phyloP scores from a whole-genome alignment of 208 protist species.

The Trypanosoma congolense region DNA sequence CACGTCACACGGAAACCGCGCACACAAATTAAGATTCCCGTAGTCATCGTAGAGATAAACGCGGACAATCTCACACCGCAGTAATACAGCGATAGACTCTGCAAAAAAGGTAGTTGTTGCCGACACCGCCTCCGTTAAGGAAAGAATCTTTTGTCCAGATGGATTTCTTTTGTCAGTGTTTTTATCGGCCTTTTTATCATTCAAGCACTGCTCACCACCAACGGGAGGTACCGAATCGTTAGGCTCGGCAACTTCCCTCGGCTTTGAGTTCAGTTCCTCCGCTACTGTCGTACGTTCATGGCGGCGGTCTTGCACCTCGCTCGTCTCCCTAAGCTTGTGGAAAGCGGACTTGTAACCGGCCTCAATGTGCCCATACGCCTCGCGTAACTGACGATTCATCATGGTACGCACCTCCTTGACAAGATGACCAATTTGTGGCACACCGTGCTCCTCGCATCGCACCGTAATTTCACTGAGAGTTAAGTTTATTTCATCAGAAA shows the following conservation, averaged over 20 bases:
- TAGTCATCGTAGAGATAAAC: constrained; percentile 83
- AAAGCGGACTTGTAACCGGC: constrained; percentile 77
- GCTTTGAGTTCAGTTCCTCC: background rate
- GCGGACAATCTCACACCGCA: constrained; percentile 82
- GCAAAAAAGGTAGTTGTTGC: constrained; percentile 58
- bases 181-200: background rate
- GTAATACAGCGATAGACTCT: constrained; percentile 66
- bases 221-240: too few species aligned
- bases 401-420: constrained; percentile 47
- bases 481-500: constrained; percentile 53
- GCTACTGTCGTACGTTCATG: background rate
- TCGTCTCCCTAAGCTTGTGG: constrained; percentile 35
- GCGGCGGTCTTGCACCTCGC: constrained; percentile 6
- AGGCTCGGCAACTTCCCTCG: background rate
- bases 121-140: constrained; percentile 40
- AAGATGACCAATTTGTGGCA: constrained; percentile 28
- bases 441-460: constrained; percentile 24
- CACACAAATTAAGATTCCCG: constrained; percentile 58
- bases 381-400: constrained; percentile 62
- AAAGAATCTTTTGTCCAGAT: constrained; percentile 17
- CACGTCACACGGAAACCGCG: constrained; percentile 51
- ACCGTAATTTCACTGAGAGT: constrained; percentile 63
- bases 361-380: constrained; percentile 60
- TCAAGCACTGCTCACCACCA: too few species aligned
- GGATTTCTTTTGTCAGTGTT: background rate